Evolutionary conservation across 805 yeast genomes (phyloP).

Genomic region (Blastobotrys americana): DNA sequence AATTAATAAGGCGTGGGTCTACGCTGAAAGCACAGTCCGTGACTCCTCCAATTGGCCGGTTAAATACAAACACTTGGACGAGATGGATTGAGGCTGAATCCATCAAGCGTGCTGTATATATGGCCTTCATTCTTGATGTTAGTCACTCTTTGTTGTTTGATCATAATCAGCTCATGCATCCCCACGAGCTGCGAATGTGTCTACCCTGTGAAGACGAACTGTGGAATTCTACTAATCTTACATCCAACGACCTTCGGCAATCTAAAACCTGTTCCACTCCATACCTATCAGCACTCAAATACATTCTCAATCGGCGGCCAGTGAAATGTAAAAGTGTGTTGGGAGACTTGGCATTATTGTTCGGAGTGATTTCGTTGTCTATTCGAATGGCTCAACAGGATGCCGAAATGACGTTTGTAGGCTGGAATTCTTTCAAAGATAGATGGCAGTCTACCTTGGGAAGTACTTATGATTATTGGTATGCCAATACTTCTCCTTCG

Average conservation of each 20-base stretch:
- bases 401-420: conserved; percentile 39
- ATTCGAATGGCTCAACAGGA: conserved; percentile 67
- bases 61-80: conserved; percentile 32
- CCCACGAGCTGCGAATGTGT: conserved; percentile 53
- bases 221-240: conserved; percentile 38
- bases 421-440: conserved; percentile 26
- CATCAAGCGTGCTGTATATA: conserved; percentile 65
- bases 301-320: conserved; percentile 45
- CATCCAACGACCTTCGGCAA: conserved; percentile 16
- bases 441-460: conserved; percentile 66
- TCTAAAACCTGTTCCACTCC: conserved; percentile 25
- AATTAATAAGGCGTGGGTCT: conserved; percentile 51
- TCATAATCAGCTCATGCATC: conserved; percentile 51
- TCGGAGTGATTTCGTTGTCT: conserved; percentile 59
- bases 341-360: conserved; percentile 57
- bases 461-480: conserved; percentile 64
- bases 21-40: conserved; percentile 39
- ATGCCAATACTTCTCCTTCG: conserved; percentile 8
- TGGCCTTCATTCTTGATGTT: conserved; percentile 76
- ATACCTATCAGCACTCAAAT: conserved; percentile 51
- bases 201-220: conserved; percentile 56
- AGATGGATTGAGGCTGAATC: conserved; percentile 76
- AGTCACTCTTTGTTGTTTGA: conserved; percentile 75
- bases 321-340: conserved; percentile 43
- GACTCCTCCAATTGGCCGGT: conserved; percentile 22